Conservation (phyloP, 345 rosid genomes). For the Camelina hispida region DNA sequence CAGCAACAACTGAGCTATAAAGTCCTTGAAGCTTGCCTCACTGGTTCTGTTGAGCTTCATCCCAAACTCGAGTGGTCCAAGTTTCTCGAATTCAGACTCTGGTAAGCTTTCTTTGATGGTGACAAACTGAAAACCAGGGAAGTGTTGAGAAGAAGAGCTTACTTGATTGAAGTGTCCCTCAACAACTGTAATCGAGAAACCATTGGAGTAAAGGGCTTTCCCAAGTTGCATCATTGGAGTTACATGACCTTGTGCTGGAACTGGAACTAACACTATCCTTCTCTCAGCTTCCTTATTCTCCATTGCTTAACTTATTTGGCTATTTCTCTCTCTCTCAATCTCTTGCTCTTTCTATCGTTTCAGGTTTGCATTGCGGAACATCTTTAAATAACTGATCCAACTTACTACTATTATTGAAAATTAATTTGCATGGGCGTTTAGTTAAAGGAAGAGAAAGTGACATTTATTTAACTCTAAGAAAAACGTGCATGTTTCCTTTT, state of each 20-base stretch:
- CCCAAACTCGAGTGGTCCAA: conserved; percentile 1
- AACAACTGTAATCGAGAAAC: conserved; percentile 59
- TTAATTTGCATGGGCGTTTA: too few relatives aligned
- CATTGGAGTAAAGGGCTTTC: conserved; percentile 52
- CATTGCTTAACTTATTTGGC: not conserved
- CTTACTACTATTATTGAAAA: too few relatives aligned
- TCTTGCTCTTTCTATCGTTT: not conserved
- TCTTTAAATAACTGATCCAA: too few relatives aligned
- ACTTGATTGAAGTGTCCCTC: conserved; percentile 47
- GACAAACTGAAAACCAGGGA: conserved; percentile 42
- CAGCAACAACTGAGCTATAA: not conserved
- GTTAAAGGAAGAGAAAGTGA: too few relatives aligned
- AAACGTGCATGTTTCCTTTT: too few relatives aligned
- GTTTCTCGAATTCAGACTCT: conserved; percentile 13
- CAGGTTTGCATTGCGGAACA: too few relatives aligned
- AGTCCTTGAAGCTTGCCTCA: conserved; percentile 33
- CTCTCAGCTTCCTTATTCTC: not conserved
- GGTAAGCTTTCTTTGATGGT: conserved; percentile 47
- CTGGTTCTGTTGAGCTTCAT: conserved; percentile 45
- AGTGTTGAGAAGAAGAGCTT: conserved; percentile 2
- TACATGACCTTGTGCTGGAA: conserved; percentile 63
- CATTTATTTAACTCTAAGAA: too few relatives aligned
- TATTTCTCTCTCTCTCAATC: too few relatives aligned
- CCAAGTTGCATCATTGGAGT: conserved; percentile 71
- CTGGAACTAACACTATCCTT: conserved; percentile 55